Evolutionary conservation across 1,139 yeast species (phyloP), one percentile per base, ranked within the genome.

Genomic region (Hemisphaericaspora lyxosophila): DNA sequence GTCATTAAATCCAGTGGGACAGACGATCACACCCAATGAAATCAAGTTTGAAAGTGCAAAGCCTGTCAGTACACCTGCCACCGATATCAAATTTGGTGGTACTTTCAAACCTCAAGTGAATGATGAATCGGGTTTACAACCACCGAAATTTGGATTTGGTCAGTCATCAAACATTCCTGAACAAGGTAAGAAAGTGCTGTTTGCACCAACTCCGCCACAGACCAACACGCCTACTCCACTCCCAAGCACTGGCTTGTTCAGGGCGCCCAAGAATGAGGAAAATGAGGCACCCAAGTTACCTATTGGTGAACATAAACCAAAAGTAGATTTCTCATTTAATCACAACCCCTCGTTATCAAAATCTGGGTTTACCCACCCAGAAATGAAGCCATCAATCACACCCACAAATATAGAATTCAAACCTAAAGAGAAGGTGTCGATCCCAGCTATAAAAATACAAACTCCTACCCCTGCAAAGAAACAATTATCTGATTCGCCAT

Each of bases 401-500:
- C 20, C 30, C 3, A 17, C 36, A 3, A 34, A 22, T 12, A 2
- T 16, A 12, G 33, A 20, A 18, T 23, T 34, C 23, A 24, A 34
- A 20, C 24, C 18, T 8, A 22, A 24, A 5, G 31, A 31, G 12
- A 18, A 19, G 7, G 30, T 43, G 34, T 28, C 39, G 27, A 11
- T 38, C 44, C 38, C 50, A 43, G 28, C 34, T 31, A 34, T 25
- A 16, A 33, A 11, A 9, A 26, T 31, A 6, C 31, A 40, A 23
- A 22, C 35, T 7, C 36, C 37, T 12, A 22, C 36, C 5, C 36
- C 35, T 11, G 24, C 14, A 7, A 33, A 22, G 6, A 42, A 40
- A 46, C 41, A 49, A 44, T 44, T 57, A 25, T 40, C 40, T 17
- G 56, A 57, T 41, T 32, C 45, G 40, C 47, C 51, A 18, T 34